phyloP scores from a whole-genome alignment of 2,329 filamentous ascomycete genomes.

The Aspergillus pseudoviridinutans region DNA sequence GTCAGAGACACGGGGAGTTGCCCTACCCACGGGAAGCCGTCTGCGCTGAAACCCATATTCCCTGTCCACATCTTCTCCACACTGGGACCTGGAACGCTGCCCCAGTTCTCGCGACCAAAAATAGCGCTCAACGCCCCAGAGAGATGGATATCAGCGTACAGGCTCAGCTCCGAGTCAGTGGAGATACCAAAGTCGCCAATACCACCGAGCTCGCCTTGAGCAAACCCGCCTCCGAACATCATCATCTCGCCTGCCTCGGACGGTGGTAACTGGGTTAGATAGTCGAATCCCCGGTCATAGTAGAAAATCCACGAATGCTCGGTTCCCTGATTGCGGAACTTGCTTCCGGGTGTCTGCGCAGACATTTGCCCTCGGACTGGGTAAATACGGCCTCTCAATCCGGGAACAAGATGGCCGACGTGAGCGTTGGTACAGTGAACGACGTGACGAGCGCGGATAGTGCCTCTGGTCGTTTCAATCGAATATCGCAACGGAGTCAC shows the following conservation, averaged over 20 bases:
- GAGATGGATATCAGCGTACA: slow-evolving; percentile 24
- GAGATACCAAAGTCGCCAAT: slow-evolving; percentile 46
- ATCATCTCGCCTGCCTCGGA: slow-evolving; percentile 37
- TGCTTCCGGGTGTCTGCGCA: slow-evolving; percentile 31
- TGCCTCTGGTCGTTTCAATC: slow-evolving; percentile 45
- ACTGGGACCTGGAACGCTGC: slow-evolving; percentile 11
- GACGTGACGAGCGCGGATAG: slow-evolving; percentile 47
- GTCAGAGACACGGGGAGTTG: slow-evolving; percentile 17
- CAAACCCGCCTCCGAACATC: slow-evolving; percentile 54
- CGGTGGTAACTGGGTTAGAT: slow-evolving; percentile 46
- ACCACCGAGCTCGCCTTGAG: slow-evolving; percentile 41
- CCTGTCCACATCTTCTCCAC: slow-evolving; percentile 30
- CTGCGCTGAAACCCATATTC: slow-evolving; percentile 50
- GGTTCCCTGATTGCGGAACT: slow-evolving; percentile 29
- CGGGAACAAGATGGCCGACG: slow-evolving; percentile 50
- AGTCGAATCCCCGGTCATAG: slow-evolving; percentile 49
- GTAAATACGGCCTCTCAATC: slow-evolving; percentile 35
- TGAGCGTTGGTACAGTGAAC: slow-evolving; percentile 58
- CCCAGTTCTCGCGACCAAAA: slow-evolving; percentile 24
- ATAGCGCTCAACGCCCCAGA: slow-evolving; percentile 22
- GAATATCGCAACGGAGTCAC: slow-evolving; percentile 28
- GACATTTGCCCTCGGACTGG: slow-evolving; percentile 43
- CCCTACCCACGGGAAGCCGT: slow-evolving; percentile 53
- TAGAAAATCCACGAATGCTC: slow-evolving; percentile 51
- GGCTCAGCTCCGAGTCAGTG: slow-evolving; percentile 40